These are phyloP conservation scores for Clarireedia sp. DNA, from an alignment of 2,329 filamentous ascomycete species.

Conservation along the genomic window DNA sequence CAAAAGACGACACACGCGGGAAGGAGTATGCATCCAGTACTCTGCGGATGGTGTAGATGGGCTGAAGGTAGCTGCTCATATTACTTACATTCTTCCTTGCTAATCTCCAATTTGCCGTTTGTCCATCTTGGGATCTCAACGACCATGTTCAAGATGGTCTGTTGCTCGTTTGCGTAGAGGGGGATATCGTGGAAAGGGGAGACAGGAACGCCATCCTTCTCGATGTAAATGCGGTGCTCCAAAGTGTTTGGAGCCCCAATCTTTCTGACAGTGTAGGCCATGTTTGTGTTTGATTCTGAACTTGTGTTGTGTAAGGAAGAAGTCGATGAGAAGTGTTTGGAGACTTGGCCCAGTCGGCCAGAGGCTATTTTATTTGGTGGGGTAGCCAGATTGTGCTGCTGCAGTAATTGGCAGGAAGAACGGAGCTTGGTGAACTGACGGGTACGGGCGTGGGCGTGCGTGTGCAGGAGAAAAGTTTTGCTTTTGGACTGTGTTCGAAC, in stretches of 20 bases:
- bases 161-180: constrained; percentile 91
- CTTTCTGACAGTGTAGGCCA: constrained; percentile 66
- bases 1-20: neutral
- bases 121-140: constrained; percentile 99
- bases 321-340: constrained; percentile 10
- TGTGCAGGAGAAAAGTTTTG: too few relatives aligned
- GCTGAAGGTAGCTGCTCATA: too few relatives aligned
- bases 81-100: constrained; percentile 44
- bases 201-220: constrained; percentile 90
- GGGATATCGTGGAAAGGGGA: constrained; percentile 99
- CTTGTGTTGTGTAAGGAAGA: constrained; percentile 3
- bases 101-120: constrained; percentile 94
- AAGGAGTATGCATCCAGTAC: too few relatives aligned
- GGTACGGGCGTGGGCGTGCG: too few relatives aligned
- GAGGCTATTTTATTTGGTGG: constrained; percentile 8
- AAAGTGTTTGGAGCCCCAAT: constrained; percentile 84
- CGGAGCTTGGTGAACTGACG: neutral
- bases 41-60: too few relatives aligned
- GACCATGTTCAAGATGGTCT: constrained; percentile 97
- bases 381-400: constrained; percentile 1
- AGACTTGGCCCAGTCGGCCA: constrained; percentile 9
- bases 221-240: constrained; percentile 95
- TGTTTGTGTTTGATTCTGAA: constrained; percentile 16
- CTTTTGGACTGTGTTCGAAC: neutral
- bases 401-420: constrained; percentile 1